Evolutionary conservation across 2,329 filamentous ascomycete genomes (phyloP), one percentile per base, ranked within the genome.

Genomic region (Phialemoniopsis sp.): DNA sequence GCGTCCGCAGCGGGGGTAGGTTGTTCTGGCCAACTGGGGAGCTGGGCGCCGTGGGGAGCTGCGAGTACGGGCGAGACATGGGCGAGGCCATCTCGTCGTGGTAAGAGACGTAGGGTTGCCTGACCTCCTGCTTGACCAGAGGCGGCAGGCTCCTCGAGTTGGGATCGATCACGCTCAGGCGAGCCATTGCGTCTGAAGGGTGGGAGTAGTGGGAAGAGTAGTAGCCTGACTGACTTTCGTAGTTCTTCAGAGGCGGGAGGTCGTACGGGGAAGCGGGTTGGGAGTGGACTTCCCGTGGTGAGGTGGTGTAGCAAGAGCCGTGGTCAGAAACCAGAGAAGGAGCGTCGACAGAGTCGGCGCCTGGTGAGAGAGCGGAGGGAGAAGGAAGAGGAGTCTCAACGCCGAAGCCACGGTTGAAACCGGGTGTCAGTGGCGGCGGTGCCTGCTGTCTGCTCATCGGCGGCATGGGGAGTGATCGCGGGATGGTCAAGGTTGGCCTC

Each of bases 281-380:
- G 56, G 36, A 62, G 42, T 46, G 55, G 65, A 51, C 42, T 29
- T 45, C 54, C 54, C 64, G 52, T 13, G 79, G 77, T 10, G 81
- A 83, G 21, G 73, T 73, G 4, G 80, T 80, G 55, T 78, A 77
- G 40, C 76, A 70, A 2, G 81, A 84, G 46, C 76, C 74, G 19
- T 69, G 67, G 57, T 93, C 87, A 1, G 86, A 89, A 36, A 87
- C 71, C 46, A 88, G 70, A 2, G 84, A 86, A 7, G 83, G 83
- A 5, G 81, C 78, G 33, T 85, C 81, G 13, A 74, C 64, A 3
- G 69, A 74, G 14, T 73, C 71, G 36, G 68, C 62, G 42, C 70
- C 66, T 3, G 83, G 87, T 1, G 64, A 66, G 19, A 58, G 54
- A 30, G 75, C 70, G 38, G 55, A 55, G 39, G 64, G 64, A 7